phyloP scores from a whole-genome alignment of 1,139 yeast genomes.

The Magnusiomyces starmeri region DNA sequence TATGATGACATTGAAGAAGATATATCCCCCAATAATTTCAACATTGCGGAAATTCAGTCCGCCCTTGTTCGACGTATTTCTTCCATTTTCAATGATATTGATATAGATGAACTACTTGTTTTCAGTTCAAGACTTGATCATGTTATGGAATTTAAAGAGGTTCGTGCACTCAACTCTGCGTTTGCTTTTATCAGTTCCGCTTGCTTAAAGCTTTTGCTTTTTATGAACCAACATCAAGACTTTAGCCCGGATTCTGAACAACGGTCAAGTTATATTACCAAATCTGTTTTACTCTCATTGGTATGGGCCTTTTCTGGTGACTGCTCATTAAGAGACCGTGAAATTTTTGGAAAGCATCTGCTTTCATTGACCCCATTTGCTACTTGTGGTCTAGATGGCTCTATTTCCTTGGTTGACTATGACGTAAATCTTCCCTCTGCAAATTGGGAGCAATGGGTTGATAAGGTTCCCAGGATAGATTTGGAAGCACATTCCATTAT shows the following conservation, averaged over 20 bases:
- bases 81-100: constrained; percentile 18
- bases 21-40: constrained; percentile 12
- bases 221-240: constrained; percentile 23
- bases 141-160: constrained; percentile 45
- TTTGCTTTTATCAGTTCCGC: constrained; percentile 29
- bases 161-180: constrained; percentile 39
- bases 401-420: constrained; percentile 36
- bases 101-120: constrained; percentile 21
- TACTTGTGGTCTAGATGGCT: constrained; percentile 17
- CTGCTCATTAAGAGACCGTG: constrained; percentile 38
- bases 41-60: constrained; percentile 16
- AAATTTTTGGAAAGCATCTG: constrained; percentile 36
- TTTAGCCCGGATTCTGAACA: constrained; percentile 26
- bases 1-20: constrained; percentile 31
- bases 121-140: constrained; percentile 36
- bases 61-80: constrained; percentile 13
- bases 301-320: constrained; percentile 74
- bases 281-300: constrained; percentile 41
- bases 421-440: constrained; percentile 44
- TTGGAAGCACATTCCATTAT: constrained; percentile 60
- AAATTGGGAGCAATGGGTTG: constrained; percentile 44
- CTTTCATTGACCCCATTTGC: constrained; percentile 25
- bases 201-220: constrained; percentile 20
- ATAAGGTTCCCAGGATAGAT: constrained; percentile 41
- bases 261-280: constrained; percentile 32